Conservation (phyloP, 371 early-diverging fungal species). For the Thermomucor indicae-seudaticae region DNA sequence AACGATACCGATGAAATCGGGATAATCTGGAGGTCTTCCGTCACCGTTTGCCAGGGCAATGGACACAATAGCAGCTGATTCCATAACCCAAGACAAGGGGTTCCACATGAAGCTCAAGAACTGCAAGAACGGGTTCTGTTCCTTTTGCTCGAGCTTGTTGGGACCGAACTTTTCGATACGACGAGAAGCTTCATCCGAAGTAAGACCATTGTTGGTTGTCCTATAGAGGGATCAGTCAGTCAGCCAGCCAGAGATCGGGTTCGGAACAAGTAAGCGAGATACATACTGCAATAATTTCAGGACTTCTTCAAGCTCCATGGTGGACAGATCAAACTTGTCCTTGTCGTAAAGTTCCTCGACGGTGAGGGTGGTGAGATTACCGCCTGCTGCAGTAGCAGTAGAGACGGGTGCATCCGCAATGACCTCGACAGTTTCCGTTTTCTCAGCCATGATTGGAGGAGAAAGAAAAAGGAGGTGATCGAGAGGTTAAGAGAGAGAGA, state of each 20-base stretch:
- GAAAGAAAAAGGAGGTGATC: slow-evolving; percentile 1
- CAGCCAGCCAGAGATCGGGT: not conserved
- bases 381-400: slow-evolving; percentile 2
- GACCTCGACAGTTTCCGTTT: slow-evolving; percentile 6
- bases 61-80: slow-evolving; percentile 73
- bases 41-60: slow-evolving; percentile 67
- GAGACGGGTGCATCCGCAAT: slow-evolving; percentile 4
- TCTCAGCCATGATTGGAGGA: slow-evolving; percentile 7
- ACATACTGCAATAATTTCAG: slow-evolving; percentile 63
- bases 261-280: slow-evolving; percentile 1
- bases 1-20: slow-evolving; percentile 81
- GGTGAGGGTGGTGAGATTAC: slow-evolving; percentile 35
- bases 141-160: slow-evolving; percentile 70
- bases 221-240: slow-evolving; percentile 14
- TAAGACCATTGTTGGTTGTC: slow-evolving; percentile 57
- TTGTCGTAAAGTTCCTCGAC: slow-evolving; percentile 73
- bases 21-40: slow-evolving; percentile 67
- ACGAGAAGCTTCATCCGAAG: slow-evolving; percentile 54
- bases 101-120: slow-evolving; percentile 87
- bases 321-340: slow-evolving; percentile 73
- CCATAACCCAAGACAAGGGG: slow-evolving; percentile 78
- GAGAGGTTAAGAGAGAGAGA: not conserved
- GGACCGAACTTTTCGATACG: slow-evolving; percentile 63
- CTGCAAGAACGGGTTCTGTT: slow-evolving; percentile 72
- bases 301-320: slow-evolving; percentile 69